These are phyloP conservation scores for Cryptosporidium sp. DNA, from an alignment of 169 alveolate genomes.

Conservation along the genomic window DNA sequence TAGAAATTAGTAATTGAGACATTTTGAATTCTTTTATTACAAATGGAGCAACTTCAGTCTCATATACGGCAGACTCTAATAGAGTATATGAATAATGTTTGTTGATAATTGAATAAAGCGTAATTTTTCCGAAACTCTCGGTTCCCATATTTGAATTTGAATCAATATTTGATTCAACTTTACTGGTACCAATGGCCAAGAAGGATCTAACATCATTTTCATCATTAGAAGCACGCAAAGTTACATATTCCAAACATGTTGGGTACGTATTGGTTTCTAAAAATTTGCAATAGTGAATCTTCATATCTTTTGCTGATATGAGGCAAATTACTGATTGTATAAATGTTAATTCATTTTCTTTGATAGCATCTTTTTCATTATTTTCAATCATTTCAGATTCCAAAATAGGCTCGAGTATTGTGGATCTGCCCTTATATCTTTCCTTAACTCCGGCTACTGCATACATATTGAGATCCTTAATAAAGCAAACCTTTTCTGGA, in stretches of 20 bases:
- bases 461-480: slow-evolving; percentile 41
- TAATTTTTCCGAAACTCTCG: slow-evolving; percentile 5
- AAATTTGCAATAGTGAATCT: slow-evolving; percentile 5
- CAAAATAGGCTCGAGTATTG: background rate
- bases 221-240: slow-evolving; percentile 9
- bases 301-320: slow-evolving; percentile 32
- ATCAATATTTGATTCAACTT: background rate
- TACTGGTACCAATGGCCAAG: slow-evolving; percentile 53
- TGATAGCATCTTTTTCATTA: background rate
- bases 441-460: slow-evolving; percentile 54
- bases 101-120: slow-evolving; percentile 1
- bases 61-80: slow-evolving; percentile 14
- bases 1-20: slow-evolving; percentile 29
- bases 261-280: slow-evolving; percentile 36
- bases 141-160: background rate
- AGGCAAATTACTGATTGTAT: slow-evolving; percentile 34
- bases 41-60: slow-evolving; percentile 51
- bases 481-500: slow-evolving; percentile 65
- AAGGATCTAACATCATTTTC: slow-evolving; percentile 22
- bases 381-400: background rate
- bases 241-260: slow-evolving; percentile 58
- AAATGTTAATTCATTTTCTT: background rate
- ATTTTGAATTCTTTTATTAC: slow-evolving; percentile 37
- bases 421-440: background rate
- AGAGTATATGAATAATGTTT: background rate